Evolutionary conservation across 148 eudicot species (phyloP).

Genomic region (Limonium bicolor): DNA sequence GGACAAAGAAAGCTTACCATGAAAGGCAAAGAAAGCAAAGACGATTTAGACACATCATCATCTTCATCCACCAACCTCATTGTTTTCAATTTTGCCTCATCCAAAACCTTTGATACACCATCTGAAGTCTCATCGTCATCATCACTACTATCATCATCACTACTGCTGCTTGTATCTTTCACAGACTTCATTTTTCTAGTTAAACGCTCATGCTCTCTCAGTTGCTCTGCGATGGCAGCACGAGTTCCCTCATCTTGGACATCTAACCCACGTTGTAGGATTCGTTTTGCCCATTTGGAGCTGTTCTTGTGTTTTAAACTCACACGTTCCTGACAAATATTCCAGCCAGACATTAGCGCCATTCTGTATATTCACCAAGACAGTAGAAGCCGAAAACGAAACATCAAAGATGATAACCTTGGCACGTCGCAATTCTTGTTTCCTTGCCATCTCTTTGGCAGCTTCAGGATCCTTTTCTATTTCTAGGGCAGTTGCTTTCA

Average conservation of each 20-base stretch:
- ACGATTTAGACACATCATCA: constrained; percentile 65
- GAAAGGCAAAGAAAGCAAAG: constrained; percentile 80
- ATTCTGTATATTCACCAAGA: too few species aligned
- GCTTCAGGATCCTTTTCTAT: constrained; percentile 50
- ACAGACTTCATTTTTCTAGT: constrained; percentile 76
- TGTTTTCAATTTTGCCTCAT: constrained; percentile 72
- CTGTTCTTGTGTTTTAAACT: constrained; percentile 73
- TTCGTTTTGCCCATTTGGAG: constrained; percentile 75
- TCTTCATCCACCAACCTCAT: constrained; percentile 44
- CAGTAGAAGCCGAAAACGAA: not conserved
- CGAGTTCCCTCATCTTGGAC: constrained; percentile 90
- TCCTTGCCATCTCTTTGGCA: constrained; percentile 65
- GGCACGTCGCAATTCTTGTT: constrained; percentile 76
- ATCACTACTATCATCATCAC: constrained; percentile 42
- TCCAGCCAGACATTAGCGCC: too few species aligned
- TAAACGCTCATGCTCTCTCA: constrained; percentile 54
- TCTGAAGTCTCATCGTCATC: constrained; percentile 52
- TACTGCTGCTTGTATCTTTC: constrained; percentile 52
- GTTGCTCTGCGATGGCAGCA: constrained; percentile 79
- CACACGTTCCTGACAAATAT: constrained; percentile 94
- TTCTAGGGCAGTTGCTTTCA: constrained; percentile 35
- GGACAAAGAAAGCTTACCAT: constrained; percentile 47
- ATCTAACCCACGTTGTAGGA: constrained; percentile 48
- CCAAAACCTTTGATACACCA: constrained; percentile 33
- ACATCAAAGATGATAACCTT: constrained; percentile 29